phyloP scores from a whole-genome alignment of 371 early-diverging fungal species.

The Rhizopus sp. region DNA sequence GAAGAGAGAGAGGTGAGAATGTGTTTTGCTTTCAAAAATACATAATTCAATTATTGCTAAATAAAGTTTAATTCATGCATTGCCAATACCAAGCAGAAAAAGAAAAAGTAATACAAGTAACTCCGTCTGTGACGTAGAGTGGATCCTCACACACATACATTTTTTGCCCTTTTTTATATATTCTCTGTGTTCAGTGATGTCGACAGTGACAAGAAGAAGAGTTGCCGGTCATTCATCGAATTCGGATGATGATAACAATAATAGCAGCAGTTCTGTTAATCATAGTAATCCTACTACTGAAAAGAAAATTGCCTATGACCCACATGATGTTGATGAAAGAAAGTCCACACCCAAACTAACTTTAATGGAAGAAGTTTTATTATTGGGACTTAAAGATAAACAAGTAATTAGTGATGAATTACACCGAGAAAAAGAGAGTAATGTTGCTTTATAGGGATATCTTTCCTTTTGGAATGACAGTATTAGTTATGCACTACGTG shows the following conservation, averaged over 20 bases:
- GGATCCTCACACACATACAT: background rate
- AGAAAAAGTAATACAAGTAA: background rate
- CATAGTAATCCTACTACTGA: constrained; percentile 21
- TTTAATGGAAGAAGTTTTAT: constrained; percentile 91
- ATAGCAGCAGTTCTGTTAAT: constrained; percentile 3
- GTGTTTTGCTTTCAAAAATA: background rate
- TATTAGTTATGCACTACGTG: constrained; percentile 93
- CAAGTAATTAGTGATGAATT: constrained; percentile 60
- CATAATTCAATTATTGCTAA: constrained; percentile 7
- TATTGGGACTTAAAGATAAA: constrained; percentile 93
- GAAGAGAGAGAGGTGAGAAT: background rate
- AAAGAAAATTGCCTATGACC: constrained; percentile 51
- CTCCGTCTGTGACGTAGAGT: constrained; percentile 6
- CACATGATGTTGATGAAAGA: constrained; percentile 59
- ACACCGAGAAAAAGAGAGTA: background rate
- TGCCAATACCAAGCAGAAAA: constrained; percentile 1
- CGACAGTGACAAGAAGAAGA: constrained; percentile 47
- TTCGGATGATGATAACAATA: constrained; percentile 27
- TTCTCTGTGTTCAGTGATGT: constrained; percentile 24
- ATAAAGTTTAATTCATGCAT: constrained; percentile 14
- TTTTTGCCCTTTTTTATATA: constrained; percentile 1
- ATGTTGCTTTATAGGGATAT: constrained; percentile 68
- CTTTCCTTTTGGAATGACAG: constrained; percentile 98
- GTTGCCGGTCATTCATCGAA: constrained; percentile 35
- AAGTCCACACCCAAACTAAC: constrained; percentile 78